These are phyloP conservation scores for Cetradonia linearis DNA, from an alignment of 495 filamentous ascomycete genomes.

Conservation along the genomic window DNA sequence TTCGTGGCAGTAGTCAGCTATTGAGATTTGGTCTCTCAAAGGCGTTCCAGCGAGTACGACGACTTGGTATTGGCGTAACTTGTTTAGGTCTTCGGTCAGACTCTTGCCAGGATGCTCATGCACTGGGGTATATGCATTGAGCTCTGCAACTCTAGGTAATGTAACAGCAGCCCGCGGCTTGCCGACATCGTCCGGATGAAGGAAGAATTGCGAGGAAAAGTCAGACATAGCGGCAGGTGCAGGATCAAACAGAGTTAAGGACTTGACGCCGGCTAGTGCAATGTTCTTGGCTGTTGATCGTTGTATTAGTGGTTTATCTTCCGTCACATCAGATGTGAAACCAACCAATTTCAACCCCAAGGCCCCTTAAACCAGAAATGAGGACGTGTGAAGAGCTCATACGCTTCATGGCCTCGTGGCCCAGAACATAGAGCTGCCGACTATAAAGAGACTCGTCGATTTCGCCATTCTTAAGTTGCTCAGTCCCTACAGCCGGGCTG, in stretches of 20 bases:
- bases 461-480: slow-evolving; percentile 53
- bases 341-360: slow-evolving; percentile 87
- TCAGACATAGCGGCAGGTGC: slow-evolving; percentile 72
- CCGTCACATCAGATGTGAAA: slow-evolving; percentile 8
- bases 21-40: slow-evolving; percentile 63
- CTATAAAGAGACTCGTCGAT: slow-evolving; percentile 99
- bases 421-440: slow-evolving; percentile 93
- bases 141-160: slow-evolving; percentile 78
- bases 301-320: slow-evolving; percentile 1
- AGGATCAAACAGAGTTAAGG: slow-evolving; percentile 77
- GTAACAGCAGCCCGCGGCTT: slow-evolving; percentile 81
- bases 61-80: slow-evolving; percentile 80
- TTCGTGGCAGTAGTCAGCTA: slow-evolving; percentile 86
- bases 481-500: slow-evolving; percentile 43
- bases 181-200: slow-evolving; percentile 77
- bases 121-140: slow-evolving; percentile 94
- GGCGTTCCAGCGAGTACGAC: slow-evolving; percentile 82
- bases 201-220: slow-evolving; percentile 94
- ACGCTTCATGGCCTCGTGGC: slow-evolving; percentile 98
- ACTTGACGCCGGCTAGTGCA: slow-evolving; percentile 88
- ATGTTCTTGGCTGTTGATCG: slow-evolving; percentile 75
- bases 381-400: slow-evolving; percentile 96
- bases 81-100: slow-evolving; percentile 57
- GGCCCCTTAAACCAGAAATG: slow-evolving; percentile 79
- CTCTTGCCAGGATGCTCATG: slow-evolving; percentile 55